Percentiles rank a stretch among this genome's conserved stretches.
Conservation (phyloP, 2,329 filamentous ascomycete genomes). For the Trichocomaceae sp. region DNA sequence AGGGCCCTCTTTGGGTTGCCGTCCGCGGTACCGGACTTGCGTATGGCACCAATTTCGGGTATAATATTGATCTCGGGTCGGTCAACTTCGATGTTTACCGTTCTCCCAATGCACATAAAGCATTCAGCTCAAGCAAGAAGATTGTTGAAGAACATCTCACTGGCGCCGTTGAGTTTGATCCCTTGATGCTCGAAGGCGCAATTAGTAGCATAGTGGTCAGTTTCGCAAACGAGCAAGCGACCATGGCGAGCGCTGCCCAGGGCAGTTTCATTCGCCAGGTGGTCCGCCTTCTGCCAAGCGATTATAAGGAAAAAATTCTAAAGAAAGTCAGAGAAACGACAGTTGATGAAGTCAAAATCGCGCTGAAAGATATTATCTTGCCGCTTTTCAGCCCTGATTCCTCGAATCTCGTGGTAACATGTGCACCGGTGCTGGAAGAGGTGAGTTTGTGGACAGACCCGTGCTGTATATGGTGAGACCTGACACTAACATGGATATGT, state of each 20-base stretch:
- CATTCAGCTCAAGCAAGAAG: constrained; percentile 68
- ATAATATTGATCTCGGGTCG: constrained; percentile 70
- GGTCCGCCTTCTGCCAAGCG: constrained; percentile 65
- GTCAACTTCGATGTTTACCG: constrained; percentile 83
- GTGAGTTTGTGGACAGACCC: constrained; percentile 47
- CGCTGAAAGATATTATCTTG: constrained; percentile 67
- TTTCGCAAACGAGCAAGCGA: constrained; percentile 83
- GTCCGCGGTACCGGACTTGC: constrained; percentile 90
- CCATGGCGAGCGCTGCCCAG: constrained; percentile 72
- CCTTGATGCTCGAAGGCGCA: constrained; percentile 77
- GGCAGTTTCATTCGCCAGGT: constrained; percentile 79
- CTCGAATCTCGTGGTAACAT: constrained; percentile 82
- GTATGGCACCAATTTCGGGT: constrained; percentile 75
- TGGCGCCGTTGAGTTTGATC: constrained; percentile 66
- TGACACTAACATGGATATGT: constrained; percentile 16
- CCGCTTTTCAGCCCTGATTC: constrained; percentile 72
- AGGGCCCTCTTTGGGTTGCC: constrained; percentile 89
- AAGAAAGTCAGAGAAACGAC: constrained; percentile 69
- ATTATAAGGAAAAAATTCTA: constrained; percentile 72
- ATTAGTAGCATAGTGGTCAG: constrained; percentile 81
- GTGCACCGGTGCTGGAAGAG: constrained; percentile 76
- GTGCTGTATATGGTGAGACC: constrained; percentile 7
- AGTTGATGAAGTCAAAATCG: constrained; percentile 67
- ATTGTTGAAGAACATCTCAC: constrained; percentile 69
- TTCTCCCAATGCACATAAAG: constrained; percentile 81